phyloP scores from a whole-genome alignment of 169 alveolate genomes.

The Eimeria tenella region DNA sequence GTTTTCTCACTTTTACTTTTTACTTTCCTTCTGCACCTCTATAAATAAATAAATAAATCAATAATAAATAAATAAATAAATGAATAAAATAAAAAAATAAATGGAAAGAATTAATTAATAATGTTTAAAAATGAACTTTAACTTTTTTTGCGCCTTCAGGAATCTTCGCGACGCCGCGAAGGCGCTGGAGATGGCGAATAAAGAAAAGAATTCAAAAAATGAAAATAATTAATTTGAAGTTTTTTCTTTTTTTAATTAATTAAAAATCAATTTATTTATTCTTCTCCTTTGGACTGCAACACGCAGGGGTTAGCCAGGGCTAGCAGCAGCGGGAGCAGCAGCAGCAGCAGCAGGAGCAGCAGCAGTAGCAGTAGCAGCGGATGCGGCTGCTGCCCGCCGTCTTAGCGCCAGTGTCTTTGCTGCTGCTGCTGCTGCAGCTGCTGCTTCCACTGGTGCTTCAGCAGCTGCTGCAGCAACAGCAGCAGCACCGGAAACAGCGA shows the following conservation, averaged over 20 bases:
- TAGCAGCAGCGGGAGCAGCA: not conserved
- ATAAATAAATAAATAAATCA: no score
- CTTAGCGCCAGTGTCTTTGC: not conserved
- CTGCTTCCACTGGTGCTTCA: not conserved
- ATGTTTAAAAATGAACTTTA: not conserved
- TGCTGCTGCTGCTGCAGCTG: slow-evolving; percentile 1
- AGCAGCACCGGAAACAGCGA: not conserved
- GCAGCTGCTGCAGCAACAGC: slow-evolving; percentile 2
- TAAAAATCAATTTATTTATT: no score
- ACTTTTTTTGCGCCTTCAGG: not conserved
- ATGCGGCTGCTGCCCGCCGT: not conserved
- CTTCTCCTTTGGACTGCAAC: no score
- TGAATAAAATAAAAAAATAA: no score
- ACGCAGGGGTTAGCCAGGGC: no score
- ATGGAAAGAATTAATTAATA: not conserved
- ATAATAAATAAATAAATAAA: no score
- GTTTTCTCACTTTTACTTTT: not conserved
- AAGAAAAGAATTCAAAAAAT: not conserved
- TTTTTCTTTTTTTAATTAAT: not conserved
- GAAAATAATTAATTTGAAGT: not conserved
- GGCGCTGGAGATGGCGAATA: not conserved
- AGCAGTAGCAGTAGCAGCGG: not conserved
- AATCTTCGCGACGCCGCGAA: not conserved
- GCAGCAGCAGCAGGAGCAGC: not conserved
- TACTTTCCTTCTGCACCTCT: not conserved